These are phyloP conservation scores for Cetradonia linearis DNA, from an alignment of 495 filamentous ascomycete genomes.

Conservation along the genomic window DNA sequence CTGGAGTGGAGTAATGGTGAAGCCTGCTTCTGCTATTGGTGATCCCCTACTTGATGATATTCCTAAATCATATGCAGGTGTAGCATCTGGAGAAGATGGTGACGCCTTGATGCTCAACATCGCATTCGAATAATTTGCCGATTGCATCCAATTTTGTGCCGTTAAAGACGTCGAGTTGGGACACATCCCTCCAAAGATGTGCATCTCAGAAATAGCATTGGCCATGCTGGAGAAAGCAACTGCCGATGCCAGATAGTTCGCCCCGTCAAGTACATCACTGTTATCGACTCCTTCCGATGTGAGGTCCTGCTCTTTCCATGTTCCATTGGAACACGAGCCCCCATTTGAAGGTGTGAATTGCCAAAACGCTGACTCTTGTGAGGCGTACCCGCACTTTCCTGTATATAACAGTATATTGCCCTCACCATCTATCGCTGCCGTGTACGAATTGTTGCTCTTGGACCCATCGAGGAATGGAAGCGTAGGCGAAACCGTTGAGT, in stretches of 20 bases:
- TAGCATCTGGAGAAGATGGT: constrained; percentile 24
- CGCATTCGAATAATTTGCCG: constrained; percentile 64
- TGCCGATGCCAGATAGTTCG: constrained; percentile 56
- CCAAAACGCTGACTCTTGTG: constrained; percentile 44
- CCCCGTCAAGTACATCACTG: constrained; percentile 33
- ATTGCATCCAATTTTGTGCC: constrained; percentile 44
- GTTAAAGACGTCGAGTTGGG: constrained; percentile 40
- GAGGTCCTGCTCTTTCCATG: constrained; percentile 38
- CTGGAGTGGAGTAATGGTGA: constrained; percentile 62
- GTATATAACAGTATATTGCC: constrained; percentile 60
- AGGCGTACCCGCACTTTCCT: constrained; percentile 51
- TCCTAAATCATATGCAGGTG: constrained; percentile 32
- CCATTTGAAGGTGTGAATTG: constrained; percentile 37
- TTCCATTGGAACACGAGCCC: constrained; percentile 41
- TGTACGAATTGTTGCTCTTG: constrained; percentile 40
- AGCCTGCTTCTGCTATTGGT: constrained; percentile 77
- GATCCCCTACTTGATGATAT: constrained; percentile 40
- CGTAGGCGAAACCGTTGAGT: constrained; percentile 46
- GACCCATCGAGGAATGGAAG: constrained; percentile 53
- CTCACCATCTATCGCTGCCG: constrained; percentile 51
- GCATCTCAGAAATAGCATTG: constrained; percentile 46
- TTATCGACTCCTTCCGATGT: constrained; percentile 28
- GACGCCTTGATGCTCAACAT: constrained; percentile 52
- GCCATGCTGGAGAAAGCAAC: constrained; percentile 56
- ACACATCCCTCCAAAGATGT: constrained; percentile 85